Conservation (phyloP, 1,139 yeast genomes). For the Scheffersomyces insectosa region DNA sequence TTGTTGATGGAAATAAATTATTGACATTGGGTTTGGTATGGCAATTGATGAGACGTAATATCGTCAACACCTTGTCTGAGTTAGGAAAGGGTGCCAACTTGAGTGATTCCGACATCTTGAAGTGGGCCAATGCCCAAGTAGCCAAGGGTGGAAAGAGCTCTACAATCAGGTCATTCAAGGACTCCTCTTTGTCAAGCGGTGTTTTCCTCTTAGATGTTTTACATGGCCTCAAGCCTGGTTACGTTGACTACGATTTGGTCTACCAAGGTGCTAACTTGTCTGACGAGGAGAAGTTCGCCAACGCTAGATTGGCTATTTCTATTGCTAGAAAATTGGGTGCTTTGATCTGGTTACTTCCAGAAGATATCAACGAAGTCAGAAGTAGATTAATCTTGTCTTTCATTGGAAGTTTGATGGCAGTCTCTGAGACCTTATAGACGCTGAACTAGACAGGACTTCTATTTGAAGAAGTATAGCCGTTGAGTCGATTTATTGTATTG, state of each 20-base stretch:
- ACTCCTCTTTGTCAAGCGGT: constrained; percentile 71
- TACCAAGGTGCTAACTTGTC: constrained; percentile 60
- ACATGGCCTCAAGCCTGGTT: constrained; percentile 94
- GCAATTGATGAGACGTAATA: constrained; percentile 98
- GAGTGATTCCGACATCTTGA: constrained; percentile 80
- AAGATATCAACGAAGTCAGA: constrained; percentile 95
- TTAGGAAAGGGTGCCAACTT: constrained; percentile 67
- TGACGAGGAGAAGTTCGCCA: constrained; percentile 87
- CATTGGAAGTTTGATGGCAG: constrained; percentile 88
- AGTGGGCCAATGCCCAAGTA: constrained; percentile 91
- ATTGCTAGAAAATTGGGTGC: constrained; percentile 98
- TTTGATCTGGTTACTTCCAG: constrained; percentile 98
- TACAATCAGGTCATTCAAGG: constrained; percentile 81
- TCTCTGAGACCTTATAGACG: constrained; percentile 23
- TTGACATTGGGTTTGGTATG: constrained; percentile 94
- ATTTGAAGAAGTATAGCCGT: not conserved
- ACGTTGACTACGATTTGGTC: constrained; percentile 93
- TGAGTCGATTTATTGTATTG: too few species aligned
- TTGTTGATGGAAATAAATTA: constrained; percentile 88
- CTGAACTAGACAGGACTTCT: not conserved
- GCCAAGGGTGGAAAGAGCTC: constrained; percentile 76
- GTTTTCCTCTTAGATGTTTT: constrained; percentile 85
- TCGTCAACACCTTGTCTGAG: constrained; percentile 75
- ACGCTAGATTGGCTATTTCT: constrained; percentile 95
- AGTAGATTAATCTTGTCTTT: constrained; percentile 90